Percentiles rank a stretch among this genome's conserved stretches.
phyloP scores from a whole-genome alignment of 192 early-diverging fungal genomes.

The Pilaira anomala region DNA sequence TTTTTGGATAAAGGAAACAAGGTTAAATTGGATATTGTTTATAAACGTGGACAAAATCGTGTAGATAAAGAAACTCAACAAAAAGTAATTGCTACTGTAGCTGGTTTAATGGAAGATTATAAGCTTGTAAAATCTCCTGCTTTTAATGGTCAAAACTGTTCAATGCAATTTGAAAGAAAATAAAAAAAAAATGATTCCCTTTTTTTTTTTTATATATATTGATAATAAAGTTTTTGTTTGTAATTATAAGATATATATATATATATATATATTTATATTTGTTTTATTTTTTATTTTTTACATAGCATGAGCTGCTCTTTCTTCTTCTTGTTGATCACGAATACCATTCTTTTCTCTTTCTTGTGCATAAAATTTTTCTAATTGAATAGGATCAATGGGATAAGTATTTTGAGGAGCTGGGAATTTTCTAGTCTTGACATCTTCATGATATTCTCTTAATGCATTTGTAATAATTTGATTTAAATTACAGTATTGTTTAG shows the following conservation, averaged over 20 bases:
- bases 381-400: slow-evolving; percentile 60
- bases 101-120: slow-evolving; percentile 28
- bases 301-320: slow-evolving; percentile 3
- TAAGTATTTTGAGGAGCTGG: slow-evolving; percentile 82
- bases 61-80: slow-evolving; percentile 35
- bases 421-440: slow-evolving; percentile 75
- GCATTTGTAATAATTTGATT: slow-evolving; percentile 72
- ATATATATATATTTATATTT: neutral
- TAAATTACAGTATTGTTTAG: slow-evolving; percentile 81
- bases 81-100: slow-evolving; percentile 36
- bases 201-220: neutral
- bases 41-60: slow-evolving; percentile 41
- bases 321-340: slow-evolving; percentile 3
- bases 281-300: slow-evolving; percentile 1
- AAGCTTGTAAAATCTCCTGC: slow-evolving; percentile 16
- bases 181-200: slow-evolving; percentile 1
- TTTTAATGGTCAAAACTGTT: slow-evolving; percentile 10
- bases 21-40: slow-evolving; percentile 45
- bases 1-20: slow-evolving; percentile 53
- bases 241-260: neutral
- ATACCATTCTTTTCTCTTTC: slow-evolving; percentile 11
- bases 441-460: slow-evolving; percentile 64
- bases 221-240: neutral
- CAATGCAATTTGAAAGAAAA: slow-evolving; percentile 26
- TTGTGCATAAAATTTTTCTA: slow-evolving; percentile 39